A percentile compares a stretch with the other conserved stretches of the same genome.
Conservation (phyloP, 1,139 yeast species). For the Geotrichum europaeum region DNA sequence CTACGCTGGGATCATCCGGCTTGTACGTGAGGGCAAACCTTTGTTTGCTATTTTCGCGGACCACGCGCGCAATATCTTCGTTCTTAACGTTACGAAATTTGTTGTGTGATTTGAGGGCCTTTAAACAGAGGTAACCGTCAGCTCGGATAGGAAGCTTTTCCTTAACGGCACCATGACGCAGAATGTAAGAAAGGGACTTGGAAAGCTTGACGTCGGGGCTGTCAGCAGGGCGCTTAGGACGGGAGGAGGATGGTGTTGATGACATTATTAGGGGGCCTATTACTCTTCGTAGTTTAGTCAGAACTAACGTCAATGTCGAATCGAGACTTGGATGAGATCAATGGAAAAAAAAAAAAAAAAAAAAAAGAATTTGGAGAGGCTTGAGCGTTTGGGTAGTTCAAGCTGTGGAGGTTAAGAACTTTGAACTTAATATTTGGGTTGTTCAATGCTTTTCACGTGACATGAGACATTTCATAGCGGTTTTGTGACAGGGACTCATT, state of each 20-base stretch:
- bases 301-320: neutral
- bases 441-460: no score
- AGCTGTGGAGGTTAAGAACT: neutral
- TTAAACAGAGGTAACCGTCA: slow-evolving; percentile 59
- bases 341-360: neutral
- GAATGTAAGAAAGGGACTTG: slow-evolving; percentile 64
- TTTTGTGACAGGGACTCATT: no score
- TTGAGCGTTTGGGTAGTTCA: neutral
- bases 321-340: neutral
- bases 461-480: no score
- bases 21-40: slow-evolving; percentile 19
- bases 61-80: slow-evolving; percentile 57
- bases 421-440: no score
- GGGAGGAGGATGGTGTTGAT: neutral
- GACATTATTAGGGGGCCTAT: neutral
- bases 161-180: slow-evolving; percentile 78
- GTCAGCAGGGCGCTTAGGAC: slow-evolving; percentile 14
- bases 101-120: slow-evolving; percentile 50
- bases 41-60: slow-evolving; percentile 59
- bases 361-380: neutral
- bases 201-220: slow-evolving; percentile 46
- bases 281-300: neutral
- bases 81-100: slow-evolving; percentile 52
- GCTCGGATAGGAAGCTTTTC: slow-evolving; percentile 59
- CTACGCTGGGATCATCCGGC: slow-evolving; percentile 3